phyloP scores from a whole-genome alignment of 805 yeast species.

The Candida sanyiensis region DNA sequence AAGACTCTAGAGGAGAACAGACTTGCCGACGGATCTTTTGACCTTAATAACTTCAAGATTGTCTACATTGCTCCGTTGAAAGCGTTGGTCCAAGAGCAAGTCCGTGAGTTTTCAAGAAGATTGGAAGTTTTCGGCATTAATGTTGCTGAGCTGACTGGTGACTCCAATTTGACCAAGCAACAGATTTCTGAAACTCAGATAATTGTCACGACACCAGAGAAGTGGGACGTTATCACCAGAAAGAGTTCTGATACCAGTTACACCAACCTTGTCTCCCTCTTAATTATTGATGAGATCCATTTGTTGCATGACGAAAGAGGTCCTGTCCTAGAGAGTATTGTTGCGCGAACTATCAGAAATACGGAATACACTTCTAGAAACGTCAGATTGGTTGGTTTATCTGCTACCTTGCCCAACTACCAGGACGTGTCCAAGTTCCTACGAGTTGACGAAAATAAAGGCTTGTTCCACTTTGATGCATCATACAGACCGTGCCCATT shows the following conservation, averaged over 20 bases:
- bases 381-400: constrained; percentile 75
- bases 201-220: constrained; percentile 91
- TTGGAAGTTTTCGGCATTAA: constrained; percentile 55
- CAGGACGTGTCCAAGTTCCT: constrained; percentile 80
- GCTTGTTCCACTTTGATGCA: constrained; percentile 77
- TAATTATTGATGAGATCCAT: constrained; percentile 91
- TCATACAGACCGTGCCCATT: constrained; percentile 89
- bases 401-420: constrained; percentile 91
- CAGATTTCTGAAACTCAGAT: constrained; percentile 78
- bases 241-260: constrained; percentile 65
- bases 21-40: constrained; percentile 43
- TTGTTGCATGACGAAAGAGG: constrained; percentile 92
- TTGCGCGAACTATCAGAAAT: constrained; percentile 61
- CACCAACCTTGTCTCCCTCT: constrained; percentile 55
- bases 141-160: constrained; percentile 90
- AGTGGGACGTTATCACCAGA: constrained; percentile 94
- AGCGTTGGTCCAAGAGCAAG: constrained; percentile 94
- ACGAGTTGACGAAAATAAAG: constrained; percentile 51
- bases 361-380: constrained; percentile 38
- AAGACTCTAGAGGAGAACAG: constrained; percentile 52
- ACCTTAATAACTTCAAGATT: constrained; percentile 56
- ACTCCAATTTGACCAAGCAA: constrained; percentile 64
- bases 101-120: constrained; percentile 73
- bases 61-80: constrained; percentile 91
- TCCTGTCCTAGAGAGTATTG: constrained; percentile 85